phyloP scores from a whole-genome alignment of 106 monocot genomes.

The Allium sativum region DNA sequence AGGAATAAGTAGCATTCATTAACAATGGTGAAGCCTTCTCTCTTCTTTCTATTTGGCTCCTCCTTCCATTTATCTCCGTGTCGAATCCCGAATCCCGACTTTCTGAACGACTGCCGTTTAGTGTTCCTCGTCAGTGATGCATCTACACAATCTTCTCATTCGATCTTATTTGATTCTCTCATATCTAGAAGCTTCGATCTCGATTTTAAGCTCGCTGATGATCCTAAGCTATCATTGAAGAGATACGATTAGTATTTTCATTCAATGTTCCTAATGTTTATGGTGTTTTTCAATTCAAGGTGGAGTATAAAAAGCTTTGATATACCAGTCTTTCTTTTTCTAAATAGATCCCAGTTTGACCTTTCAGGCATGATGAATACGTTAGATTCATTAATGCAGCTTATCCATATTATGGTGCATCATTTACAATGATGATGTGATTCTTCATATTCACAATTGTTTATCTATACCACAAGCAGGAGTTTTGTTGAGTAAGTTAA shows the following conservation, averaged over 20 bases:
- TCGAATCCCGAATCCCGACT: conserved; percentile 39
- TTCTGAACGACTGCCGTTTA: conserved; percentile 47
- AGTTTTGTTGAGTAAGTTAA: not conserved
- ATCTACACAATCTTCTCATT: conserved; percentile 74
- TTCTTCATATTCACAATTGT: conserved; percentile 77
- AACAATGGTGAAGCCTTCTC: conserved; percentile 3
- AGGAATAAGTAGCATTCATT: no score
- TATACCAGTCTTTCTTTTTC: conserved; percentile 78
- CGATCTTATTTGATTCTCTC: conserved; percentile 73
- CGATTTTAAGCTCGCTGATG: conserved; percentile 75
- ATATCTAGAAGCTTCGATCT: conserved; percentile 68
- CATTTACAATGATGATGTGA: conserved; percentile 85
- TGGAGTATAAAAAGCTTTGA: conserved; percentile 89
- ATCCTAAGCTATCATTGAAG: conserved; percentile 58
- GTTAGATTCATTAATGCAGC: conserved; percentile 92
- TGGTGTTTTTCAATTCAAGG: conserved; percentile 98
- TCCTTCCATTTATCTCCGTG: conserved; percentile 9
- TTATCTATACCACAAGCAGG: conserved; percentile 69
- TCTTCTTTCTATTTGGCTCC: conserved; percentile 5
- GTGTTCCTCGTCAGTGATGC: conserved; percentile 91
- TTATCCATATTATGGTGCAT: conserved; percentile 82
- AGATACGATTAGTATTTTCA: conserved; percentile 77
- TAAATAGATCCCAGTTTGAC: conserved; percentile 95
- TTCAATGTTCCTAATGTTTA: conserved; percentile 99
- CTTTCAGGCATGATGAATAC: conserved; percentile 90